Evolutionary conservation across 306 rosid genomes (phyloP).

Genomic region (Luffa aegyptiaca): DNA sequence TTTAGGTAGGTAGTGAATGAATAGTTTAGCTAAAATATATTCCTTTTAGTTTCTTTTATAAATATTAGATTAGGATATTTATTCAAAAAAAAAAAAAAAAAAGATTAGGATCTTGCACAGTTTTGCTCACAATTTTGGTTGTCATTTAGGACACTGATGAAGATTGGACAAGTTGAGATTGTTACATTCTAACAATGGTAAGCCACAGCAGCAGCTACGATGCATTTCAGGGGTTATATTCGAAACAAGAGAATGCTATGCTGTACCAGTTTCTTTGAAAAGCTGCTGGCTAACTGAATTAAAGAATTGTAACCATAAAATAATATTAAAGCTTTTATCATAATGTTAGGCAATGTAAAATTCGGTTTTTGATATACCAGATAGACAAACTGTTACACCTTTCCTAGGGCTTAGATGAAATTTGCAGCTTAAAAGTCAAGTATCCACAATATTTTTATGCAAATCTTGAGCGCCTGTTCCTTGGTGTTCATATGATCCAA

Average conservation of each 20-base stretch:
- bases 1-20: not conserved
- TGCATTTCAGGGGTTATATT: not conserved
- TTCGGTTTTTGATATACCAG: not conserved
- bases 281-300: not conserved
- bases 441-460: not conserved
- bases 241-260: not conserved
- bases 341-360: not conserved
- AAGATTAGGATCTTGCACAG: not conserved
- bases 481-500: not conserved
- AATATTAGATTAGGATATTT: not conserved
- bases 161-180: constrained; percentile 8
- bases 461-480: not conserved
- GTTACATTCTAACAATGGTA: not conserved
- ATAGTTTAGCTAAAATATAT: not conserved
- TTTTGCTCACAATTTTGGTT: not conserved
- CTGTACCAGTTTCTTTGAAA: not conserved
- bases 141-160: constrained; percentile 7
- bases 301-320: not conserved
- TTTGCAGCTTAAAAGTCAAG: not conserved
- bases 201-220: not conserved
- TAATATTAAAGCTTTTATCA: not conserved
- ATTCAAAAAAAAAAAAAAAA: no score
- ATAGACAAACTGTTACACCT: not conserved
- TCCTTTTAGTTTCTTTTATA: not conserved
- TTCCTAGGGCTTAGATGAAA: not conserved